A percentile compares a stretch with the other conserved stretches of the same genome.
Evolutionary conservation across 202 grass and related monocot genomes (phyloP).

Genomic region (Zoysia matrella): DNA sequence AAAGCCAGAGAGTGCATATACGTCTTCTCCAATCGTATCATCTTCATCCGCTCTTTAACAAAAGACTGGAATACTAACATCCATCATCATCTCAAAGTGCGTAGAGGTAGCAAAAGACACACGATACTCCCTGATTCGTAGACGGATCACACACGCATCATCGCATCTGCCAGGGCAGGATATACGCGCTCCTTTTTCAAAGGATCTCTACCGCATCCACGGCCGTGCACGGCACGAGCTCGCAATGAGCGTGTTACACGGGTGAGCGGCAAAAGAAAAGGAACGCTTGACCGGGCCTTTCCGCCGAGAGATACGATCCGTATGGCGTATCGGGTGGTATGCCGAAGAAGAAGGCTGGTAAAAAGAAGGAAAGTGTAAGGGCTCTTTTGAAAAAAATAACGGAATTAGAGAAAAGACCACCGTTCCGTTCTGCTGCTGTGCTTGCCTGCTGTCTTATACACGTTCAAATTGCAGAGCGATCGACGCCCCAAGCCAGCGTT

Average conservation of each 20-base stretch:
- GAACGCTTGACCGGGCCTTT: constrained; percentile 39
- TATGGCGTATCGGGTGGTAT: neutral
- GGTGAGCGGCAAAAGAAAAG: neutral
- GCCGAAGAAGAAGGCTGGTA: neutral
- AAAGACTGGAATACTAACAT: no score
- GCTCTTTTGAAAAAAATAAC: constrained; percentile 34
- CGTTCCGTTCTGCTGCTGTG: neutral
- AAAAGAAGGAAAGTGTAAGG: constrained; percentile 30
- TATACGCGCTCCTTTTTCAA: constrained; percentile 38
- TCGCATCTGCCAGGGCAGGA: constrained; percentile 11
- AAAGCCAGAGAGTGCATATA: no score
- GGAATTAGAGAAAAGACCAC: neutral
- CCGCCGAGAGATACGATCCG: neutral
- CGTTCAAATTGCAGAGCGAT: neutral
- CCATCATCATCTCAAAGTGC: neutral
- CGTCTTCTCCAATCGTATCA: no score
- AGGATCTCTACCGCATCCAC: constrained; percentile 29
- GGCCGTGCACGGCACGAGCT: constrained; percentile 11
- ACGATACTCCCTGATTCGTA: constrained; percentile 25
- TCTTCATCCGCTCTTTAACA: no score
- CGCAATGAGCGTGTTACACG: constrained; percentile 42
- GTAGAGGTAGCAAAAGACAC: constrained; percentile 12
- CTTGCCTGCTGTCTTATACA: neutral
- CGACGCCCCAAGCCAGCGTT: neutral
- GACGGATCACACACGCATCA: constrained; percentile 26